Percentiles rank a stretch among this genome's conserved stretches.
Evolutionary conservation across 164 flowering plant genomes (phyloP).

Genomic region (Magnolia officinalis): DNA sequence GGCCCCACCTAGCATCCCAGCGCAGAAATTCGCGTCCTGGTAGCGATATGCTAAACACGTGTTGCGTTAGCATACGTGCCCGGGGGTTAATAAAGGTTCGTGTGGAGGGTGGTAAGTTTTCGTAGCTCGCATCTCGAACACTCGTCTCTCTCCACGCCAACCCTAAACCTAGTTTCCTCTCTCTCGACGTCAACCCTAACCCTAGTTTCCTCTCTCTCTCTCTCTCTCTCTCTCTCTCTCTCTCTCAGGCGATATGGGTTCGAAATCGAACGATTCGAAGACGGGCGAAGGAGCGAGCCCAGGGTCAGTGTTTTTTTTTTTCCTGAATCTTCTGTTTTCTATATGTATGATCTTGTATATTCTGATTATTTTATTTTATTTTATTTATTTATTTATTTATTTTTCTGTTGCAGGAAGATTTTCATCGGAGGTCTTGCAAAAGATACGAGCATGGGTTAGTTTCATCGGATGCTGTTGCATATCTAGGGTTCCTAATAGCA

Average conservation of each 20-base stretch:
- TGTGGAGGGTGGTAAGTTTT: too few species aligned
- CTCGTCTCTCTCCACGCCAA: not conserved
- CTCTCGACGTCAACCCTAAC: not conserved
- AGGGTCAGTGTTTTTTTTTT: constrained; percentile 34
- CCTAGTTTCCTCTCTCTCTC: not conserved
- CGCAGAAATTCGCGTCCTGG: too few species aligned
- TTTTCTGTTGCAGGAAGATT: constrained; percentile 62
- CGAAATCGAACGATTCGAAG: constrained; percentile 25
- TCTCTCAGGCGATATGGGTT: constrained; percentile 29
- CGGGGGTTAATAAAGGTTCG: too few species aligned
- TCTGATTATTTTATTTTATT: not conserved
- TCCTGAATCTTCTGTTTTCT: not conserved
- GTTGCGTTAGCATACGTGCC: too few species aligned
- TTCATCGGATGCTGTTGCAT: not conserved
- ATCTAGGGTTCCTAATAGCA: too few species aligned
- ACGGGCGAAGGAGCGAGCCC: constrained; percentile 63
- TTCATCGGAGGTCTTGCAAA: constrained; percentile 85
- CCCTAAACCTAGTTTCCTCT: constrained; percentile 5
- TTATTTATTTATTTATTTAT: too few species aligned
- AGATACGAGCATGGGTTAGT: constrained; percentile 57
- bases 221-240: too few species aligned
- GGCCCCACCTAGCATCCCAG: too few species aligned
- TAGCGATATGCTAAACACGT: too few species aligned
- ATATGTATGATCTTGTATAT: not conserved
- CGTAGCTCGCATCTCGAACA: not conserved